Evolutionary conservation across 2,329 filamentous ascomycete species (phyloP).

Genomic region (Didymellaceae sp.): DNA sequence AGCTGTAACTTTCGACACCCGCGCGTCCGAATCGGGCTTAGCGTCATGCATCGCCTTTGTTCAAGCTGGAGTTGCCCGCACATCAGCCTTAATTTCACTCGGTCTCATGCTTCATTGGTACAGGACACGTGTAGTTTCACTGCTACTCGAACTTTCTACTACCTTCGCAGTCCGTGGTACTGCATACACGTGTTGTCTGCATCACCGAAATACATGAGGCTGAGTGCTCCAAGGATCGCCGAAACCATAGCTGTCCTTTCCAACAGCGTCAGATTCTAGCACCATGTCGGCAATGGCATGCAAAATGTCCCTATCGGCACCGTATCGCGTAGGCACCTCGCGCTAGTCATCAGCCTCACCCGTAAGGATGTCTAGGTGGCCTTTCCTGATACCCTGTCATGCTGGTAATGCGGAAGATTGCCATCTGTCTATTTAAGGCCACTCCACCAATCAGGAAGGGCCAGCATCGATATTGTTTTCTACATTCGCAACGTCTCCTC

Average conservation of each 20-base stretch:
- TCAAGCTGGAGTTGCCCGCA: constrained; percentile 22
- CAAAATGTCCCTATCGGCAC: constrained; percentile 4
- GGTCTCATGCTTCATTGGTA: constrained; percentile 33
- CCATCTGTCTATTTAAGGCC: not conserved
- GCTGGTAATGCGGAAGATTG: not conserved
- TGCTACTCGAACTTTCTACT: constrained; percentile 29
- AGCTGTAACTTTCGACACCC: constrained; percentile 38
- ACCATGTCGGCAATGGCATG: not conserved
- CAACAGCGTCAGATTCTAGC: not conserved
- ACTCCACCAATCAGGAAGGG: constrained; percentile 7
- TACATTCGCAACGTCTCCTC: constrained; percentile 2
- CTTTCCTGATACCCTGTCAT: constrained; percentile 11
- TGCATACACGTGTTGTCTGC: constrained; percentile 16
- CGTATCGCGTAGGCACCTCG: not conserved
- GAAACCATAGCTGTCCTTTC: constrained; percentile 7
- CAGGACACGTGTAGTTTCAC: constrained; percentile 42
- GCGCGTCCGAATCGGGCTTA: constrained; percentile 28
- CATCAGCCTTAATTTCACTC: constrained; percentile 41
- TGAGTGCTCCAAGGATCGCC: not conserved
- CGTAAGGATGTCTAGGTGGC: constrained; percentile 17
- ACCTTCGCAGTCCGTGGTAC: constrained; percentile 10
- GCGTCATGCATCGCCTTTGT: constrained; percentile 21
- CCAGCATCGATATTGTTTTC: not conserved
- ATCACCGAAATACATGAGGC: not conserved
- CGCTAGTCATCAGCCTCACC: constrained; percentile 18